Conservation (phyloP, 805 yeast species). For the Cyberlindnera subsufficiens region DNA sequence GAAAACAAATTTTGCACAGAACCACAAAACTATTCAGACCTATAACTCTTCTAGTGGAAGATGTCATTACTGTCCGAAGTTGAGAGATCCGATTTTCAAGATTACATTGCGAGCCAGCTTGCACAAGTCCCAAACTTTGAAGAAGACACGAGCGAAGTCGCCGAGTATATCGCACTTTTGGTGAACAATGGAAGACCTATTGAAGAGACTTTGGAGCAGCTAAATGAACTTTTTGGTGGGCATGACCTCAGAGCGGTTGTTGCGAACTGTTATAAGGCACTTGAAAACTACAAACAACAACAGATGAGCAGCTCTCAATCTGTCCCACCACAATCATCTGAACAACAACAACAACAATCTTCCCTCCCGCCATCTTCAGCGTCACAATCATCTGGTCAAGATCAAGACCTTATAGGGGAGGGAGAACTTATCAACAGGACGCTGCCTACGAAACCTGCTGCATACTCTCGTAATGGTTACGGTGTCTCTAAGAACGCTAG, state of each 20-base stretch:
- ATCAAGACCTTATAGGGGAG: conserved; percentile 2
- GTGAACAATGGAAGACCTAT: conserved; percentile 63
- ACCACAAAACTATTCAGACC: not conserved
- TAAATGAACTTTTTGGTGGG: conserved; percentile 54
- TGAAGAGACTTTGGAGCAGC: conserved; percentile 53
- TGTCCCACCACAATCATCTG: conserved; percentile 13
- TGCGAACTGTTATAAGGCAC: conserved; percentile 50
- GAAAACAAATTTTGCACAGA: not conserved
- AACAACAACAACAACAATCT: conserved; percentile 15
- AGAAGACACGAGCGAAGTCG: conserved; percentile 55
- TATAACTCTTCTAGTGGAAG: not conserved
- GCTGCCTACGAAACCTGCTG: conserved; percentile 16
- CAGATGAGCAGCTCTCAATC: conserved; percentile 3
- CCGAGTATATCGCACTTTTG: conserved; percentile 68
- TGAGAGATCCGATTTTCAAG: conserved; percentile 36
- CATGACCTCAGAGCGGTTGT: conserved; percentile 55
- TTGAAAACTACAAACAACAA: conserved; percentile 29
- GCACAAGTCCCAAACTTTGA: conserved; percentile 33
- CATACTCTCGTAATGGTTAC: conserved; percentile 4
- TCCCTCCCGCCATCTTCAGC: conserved; percentile 13
- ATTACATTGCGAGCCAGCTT: conserved; percentile 36
- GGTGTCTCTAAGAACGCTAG: conserved; percentile 9
- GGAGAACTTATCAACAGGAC: conserved; percentile 3
- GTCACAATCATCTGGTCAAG: conserved; percentile 7
- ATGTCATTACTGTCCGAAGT: conserved; percentile 19